phyloP scores from a whole-genome alignment of 352 stramenopile species.

The Thraustochytrium sp. region DNA sequence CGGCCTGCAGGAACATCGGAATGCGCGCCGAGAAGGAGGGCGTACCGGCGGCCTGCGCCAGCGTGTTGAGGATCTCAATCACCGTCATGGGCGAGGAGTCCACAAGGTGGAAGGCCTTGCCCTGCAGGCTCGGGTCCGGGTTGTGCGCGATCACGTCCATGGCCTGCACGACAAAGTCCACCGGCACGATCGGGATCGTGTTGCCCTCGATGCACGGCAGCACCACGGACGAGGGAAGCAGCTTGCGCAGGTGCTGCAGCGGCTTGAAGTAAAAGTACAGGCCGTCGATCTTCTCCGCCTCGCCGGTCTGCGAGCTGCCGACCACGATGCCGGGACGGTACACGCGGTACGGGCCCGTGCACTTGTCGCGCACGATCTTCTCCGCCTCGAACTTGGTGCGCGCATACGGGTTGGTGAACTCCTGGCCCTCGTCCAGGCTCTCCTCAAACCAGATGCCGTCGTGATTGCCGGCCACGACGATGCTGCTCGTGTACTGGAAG shows the following conservation, averaged over 20 bases:
- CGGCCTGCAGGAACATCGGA: neutral
- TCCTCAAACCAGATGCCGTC: neutral
- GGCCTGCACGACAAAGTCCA: constrained; percentile 3
- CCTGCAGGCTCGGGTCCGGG: neutral
- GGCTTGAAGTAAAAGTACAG: constrained; percentile 23
- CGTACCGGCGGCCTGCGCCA: neutral
- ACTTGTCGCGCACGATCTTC: neutral
- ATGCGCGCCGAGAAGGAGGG: neutral
- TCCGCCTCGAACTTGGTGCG: constrained; percentile 23
- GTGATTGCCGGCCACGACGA: neutral
- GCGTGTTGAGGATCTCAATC: constrained; percentile 8
- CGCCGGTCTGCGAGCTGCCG: neutral
- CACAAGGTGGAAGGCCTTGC: neutral
- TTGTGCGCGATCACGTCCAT: constrained; percentile 18
- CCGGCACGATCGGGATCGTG: neutral
- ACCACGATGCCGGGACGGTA: constrained; percentile 15
- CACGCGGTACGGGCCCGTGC: neutral
- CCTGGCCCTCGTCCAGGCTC: constrained; percentile 15
- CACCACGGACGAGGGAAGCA: neutral
- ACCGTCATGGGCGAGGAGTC: constrained; percentile 9
- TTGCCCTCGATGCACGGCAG: constrained; percentile 16
- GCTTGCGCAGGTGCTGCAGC: constrained; percentile 9
- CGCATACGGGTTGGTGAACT: constrained; percentile 3
- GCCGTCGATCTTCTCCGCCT: constrained; percentile 17
- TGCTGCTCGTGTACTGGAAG: constrained; percentile 9